Evolutionary conservation across 2,329 filamentous ascomycete species (phyloP).

Genomic region (Aspergillus latus): DNA sequence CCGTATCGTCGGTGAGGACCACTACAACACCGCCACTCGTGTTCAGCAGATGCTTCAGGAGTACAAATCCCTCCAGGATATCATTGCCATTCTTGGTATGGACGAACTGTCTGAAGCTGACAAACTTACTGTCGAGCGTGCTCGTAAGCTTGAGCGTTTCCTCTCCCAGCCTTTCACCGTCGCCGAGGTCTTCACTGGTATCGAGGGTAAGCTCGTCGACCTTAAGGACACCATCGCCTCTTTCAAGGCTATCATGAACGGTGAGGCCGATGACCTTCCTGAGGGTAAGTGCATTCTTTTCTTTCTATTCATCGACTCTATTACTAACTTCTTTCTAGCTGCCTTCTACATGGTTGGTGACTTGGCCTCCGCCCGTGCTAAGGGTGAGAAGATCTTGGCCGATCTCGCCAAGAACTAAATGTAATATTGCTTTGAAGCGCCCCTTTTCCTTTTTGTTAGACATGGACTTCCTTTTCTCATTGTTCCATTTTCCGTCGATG

Average conservation of each 20-base stretch:
- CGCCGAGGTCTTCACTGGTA: conserved; percentile 69
- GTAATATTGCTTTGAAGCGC: conserved; percentile 45
- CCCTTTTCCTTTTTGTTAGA: conserved; percentile 33
- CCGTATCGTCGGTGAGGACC: conserved; percentile 95
- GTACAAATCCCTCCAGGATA: conserved; percentile 99
- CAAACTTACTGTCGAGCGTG: conserved; percentile 99
- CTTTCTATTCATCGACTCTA: not conserved
- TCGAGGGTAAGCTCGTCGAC: conserved; percentile 95
- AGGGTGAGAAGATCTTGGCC: conserved; percentile 99
- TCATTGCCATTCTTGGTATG: conserved; percentile 99
- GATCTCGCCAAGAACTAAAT: conserved; percentile 69
- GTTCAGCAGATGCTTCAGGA: conserved; percentile 99
- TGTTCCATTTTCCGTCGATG: conserved; percentile 39
- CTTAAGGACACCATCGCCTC: conserved; percentile 97
- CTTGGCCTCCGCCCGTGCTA: conserved; percentile 85
- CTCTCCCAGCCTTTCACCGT: conserved; percentile 98
- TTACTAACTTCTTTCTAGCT: conserved; percentile 42
- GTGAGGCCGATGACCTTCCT: conserved; percentile 93
- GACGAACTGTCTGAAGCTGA: conserved; percentile 98
- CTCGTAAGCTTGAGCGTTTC: conserved; percentile 99
- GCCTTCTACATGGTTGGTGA: conserved; percentile 98
- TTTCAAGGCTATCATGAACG: conserved; percentile 95
- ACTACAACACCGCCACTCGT: conserved; percentile 91
- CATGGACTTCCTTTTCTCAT: conserved; percentile 34
- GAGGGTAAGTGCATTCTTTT: conserved; percentile 63